Base-by-base conservation (phyloP, 2,329 filamentous ascomycete species). In the Phialophora verrucosa region DNA sequence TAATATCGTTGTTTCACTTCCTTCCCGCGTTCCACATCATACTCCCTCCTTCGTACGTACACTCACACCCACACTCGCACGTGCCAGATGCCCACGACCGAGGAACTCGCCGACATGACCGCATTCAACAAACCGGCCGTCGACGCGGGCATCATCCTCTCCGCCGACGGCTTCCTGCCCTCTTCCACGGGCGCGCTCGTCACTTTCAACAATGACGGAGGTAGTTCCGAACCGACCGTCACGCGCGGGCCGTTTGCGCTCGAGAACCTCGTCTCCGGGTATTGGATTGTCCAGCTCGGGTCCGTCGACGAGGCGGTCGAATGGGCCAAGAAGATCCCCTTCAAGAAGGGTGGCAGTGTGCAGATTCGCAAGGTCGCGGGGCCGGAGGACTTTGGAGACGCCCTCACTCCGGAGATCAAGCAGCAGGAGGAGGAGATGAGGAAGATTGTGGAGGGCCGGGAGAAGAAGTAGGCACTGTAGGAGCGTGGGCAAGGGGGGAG, bases 341-440 rank as follows among this genome's bases (percentile, higher is more conserved):
- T 50, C 8, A 50, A 50, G n/a, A 50, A 50, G 47, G 47, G 23
- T 12, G 47, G 47, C 8, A 50, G n/a, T 20, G 47, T 50, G 47
- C 12, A 50, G 47, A 27, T 50, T 10, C 47, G 47, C 0, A 12
- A 11, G n/a, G 47, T 50, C 23, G 47, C 47, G 20, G 47, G 47
- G 47, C 47, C 47, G 1, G 47, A 50, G 23, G 47, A 50, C 47
- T 50, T 50, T 27, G 47, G 20, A n/a, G 47, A 50, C 20, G 47
- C 23, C 8, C 11, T 50, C 4, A 50, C 47, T 14, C 20, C n/a
- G 20, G 47, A 50, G 47, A 20, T 23, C 20, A 50, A 50, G 47
- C 10, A 27, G 47, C 20, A 50, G 47, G 8, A 27, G 47, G 47
- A 50, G n/a, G 47, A 50, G 47, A 50, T 42, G 35, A 17, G 35